Conservation (phyloP, 495 filamentous ascomycete species). For the Trypethelium eluteriae region DNA sequence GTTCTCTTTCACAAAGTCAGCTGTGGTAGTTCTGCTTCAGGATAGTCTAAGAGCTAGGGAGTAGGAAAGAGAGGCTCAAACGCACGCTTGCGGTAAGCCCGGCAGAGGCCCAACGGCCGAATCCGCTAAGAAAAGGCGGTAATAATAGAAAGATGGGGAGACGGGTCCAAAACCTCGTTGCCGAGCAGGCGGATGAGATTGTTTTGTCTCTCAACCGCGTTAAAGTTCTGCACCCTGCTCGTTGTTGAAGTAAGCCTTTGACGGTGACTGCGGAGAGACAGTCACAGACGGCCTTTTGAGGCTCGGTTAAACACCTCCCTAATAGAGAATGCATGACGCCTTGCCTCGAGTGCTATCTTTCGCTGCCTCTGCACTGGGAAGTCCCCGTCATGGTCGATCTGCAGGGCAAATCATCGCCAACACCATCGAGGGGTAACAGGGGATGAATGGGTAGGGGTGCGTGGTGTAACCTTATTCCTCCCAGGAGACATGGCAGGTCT, state of each 20-base stretch:
- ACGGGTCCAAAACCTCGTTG: background rate
- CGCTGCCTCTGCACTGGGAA: conserved; percentile 1
- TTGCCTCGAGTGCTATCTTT: conserved; percentile 3
- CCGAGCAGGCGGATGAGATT: background rate
- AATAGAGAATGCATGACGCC: conserved; percentile 6
- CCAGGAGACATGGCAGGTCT: background rate
- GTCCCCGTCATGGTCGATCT: background rate
- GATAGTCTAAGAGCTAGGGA: conserved; percentile 1
- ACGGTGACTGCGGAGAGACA: conserved; percentile 2
- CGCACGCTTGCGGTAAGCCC: conserved; percentile 8
- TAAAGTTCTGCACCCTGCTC: conserved; percentile 7
- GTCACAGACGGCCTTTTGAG: conserved; percentile 4
- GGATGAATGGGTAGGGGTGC: background rate
- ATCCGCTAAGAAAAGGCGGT: background rate
- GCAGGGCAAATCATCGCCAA: background rate
- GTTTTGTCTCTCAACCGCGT: conserved; percentile 7
- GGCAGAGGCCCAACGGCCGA: background rate
- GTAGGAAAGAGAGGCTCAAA: conserved; percentile 4
- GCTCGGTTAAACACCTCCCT: conserved; percentile 9
- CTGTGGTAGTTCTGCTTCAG: conserved; percentile 5
- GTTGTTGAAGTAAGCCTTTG: background rate
- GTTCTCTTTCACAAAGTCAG: background rate
- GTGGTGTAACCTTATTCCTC: background rate
- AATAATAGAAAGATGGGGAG: conserved; percentile 7
- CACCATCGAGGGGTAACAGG: background rate